Percentiles rank a stretch among this genome's conserved stretches.
Conservation (phyloP, 129 eudicot species). For the Tanacetum coccineum region DNA sequence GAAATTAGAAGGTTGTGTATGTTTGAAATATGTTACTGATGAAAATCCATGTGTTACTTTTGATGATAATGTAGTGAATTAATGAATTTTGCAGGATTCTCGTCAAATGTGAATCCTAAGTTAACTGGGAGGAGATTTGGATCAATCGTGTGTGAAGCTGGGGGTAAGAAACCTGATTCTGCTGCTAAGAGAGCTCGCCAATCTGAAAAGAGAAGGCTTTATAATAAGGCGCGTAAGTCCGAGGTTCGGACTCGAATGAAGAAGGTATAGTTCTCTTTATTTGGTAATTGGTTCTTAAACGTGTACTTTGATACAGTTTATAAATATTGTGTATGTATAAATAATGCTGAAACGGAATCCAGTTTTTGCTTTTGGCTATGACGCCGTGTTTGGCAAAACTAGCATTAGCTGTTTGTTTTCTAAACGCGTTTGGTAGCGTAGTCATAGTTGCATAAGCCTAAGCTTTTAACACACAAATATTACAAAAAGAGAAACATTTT, state of each 20-base stretch:
- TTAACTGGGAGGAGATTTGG: conserved; percentile 20
- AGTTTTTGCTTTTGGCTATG: not conserved
- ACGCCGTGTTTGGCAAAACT: too few species aligned
- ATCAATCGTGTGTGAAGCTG: conserved; percentile 76
- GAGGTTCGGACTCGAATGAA: conserved; percentile 81
- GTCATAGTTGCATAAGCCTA: too few species aligned
- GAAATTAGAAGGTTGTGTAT: too few species aligned
- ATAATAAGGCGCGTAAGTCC: conserved; percentile 69
- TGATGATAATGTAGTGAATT: too few species aligned
- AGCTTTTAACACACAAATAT: too few species aligned
- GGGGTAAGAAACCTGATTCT: conserved; percentile 60
- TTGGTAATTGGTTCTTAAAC: not conserved
- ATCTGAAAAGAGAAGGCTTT: conserved; percentile 74
- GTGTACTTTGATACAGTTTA: not conserved
- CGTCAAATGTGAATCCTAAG: too few species aligned
- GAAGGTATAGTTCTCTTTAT: conserved; percentile 42
- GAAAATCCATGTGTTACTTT: not conserved
- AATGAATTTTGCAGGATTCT: too few species aligned
- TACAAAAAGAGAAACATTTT: too few species aligned
- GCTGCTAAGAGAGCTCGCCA: conserved; percentile 90
- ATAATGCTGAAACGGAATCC: conserved; percentile 17
- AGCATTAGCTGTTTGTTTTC: too few species aligned
- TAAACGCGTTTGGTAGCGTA: too few species aligned
- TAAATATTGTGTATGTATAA: not conserved
- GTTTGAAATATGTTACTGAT: not conserved